These are phyloP conservation scores for Phialophora expanda DNA, from an alignment of 2,329 filamentous ascomycete genomes.

Conservation along the genomic window DNA sequence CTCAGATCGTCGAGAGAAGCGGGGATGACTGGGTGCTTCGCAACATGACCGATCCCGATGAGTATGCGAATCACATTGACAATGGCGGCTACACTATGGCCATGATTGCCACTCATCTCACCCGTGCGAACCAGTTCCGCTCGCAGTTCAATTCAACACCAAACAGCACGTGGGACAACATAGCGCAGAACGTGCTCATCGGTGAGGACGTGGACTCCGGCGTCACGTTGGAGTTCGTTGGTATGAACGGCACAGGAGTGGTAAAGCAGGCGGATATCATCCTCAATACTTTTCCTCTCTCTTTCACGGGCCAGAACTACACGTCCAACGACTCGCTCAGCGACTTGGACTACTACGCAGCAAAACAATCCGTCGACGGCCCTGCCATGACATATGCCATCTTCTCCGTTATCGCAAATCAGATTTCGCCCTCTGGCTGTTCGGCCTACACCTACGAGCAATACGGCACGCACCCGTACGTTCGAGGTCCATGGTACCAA, in stretches of 20 bases:
- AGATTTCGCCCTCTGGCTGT: slow-evolving; percentile 69
- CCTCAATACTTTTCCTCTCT: slow-evolving; percentile 67
- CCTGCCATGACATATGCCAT: slow-evolving; percentile 76
- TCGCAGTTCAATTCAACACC: slow-evolving; percentile 58
- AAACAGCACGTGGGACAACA: slow-evolving; percentile 65
- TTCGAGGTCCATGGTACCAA: slow-evolving; percentile 70
- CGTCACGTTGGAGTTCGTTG: slow-evolving; percentile 68
- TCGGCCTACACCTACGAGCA: slow-evolving; percentile 71
- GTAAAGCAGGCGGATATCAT: slow-evolving; percentile 76
- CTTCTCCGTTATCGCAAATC: slow-evolving; percentile 70
- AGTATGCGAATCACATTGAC: slow-evolving; percentile 70
- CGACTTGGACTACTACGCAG: slow-evolving; percentile 72
- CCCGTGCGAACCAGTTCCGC: slow-evolving; percentile 63
- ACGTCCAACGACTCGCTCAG: slow-evolving; percentile 55
- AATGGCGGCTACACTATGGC: slow-evolving; percentile 73
- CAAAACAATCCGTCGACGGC: slow-evolving; percentile 69
- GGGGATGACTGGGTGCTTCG: slow-evolving; percentile 58
- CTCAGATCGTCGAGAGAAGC: slow-evolving; percentile 65
- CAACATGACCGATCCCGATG: slow-evolving; percentile 75
- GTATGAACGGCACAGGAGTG: slow-evolving; percentile 68
- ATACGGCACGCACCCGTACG: slow-evolving; percentile 67
- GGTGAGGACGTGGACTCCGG: slow-evolving; percentile 59
- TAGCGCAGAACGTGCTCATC: slow-evolving; percentile 62
- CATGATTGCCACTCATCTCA: slow-evolving; percentile 61
- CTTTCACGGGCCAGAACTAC: slow-evolving; percentile 61